Evolutionary conservation across 2,329 filamentous ascomycete genomes (phyloP), one percentile per base, ranked within the genome.

Genomic region (Aureobasidium zeae): DNA sequence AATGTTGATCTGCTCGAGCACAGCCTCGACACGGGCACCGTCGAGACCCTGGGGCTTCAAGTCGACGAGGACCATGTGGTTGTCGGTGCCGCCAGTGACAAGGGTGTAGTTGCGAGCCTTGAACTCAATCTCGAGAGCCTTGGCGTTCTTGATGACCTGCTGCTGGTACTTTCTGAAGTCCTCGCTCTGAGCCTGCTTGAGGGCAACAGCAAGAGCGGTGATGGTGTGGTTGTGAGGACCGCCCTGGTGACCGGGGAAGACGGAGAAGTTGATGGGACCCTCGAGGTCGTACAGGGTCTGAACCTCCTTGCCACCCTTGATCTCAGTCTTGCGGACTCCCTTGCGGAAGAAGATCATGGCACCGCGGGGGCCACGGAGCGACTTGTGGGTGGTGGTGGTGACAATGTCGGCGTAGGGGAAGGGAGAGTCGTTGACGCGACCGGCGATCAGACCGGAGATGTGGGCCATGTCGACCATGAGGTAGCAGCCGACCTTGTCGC

Each of bases 151-250:
- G 47, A 96, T 74, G 44, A 96, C 88, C 59, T 86, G 81, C 57
- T 85, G 72, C 67, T 98, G 91, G 69, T 98, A 98, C 44, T 83
- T 74, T 62, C 83, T 84, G 73, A 98, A 98, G 60, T 94, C 88
- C 36, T 82, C 77, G 5, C 79, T 79, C 61, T 88, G 86, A 3
- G 86, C 86, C 67, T 98, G 91, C 70, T 94, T 93, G 48, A 98
- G 74, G 10, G 91, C 91, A 36, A 98, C 91, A 15, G 91, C 80
- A 20, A 98, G 74, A 32, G 91, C 91, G 25, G 91, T 93, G 63
- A 98, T 98, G 55, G 91, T 98, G 72, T 98, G 91, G 71, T 98
- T 98, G 70, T 98, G 91, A 43, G 91, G 91, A 17, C 91, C 91
- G 61, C 91, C 91, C 65, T 98, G 91, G 67, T 98, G 91, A 45